Evolutionary conservation across 2,329 filamentous ascomycete genomes (phyloP), one percentile per base, ranked within the genome.

Genomic region (Xylaria sp.): DNA sequence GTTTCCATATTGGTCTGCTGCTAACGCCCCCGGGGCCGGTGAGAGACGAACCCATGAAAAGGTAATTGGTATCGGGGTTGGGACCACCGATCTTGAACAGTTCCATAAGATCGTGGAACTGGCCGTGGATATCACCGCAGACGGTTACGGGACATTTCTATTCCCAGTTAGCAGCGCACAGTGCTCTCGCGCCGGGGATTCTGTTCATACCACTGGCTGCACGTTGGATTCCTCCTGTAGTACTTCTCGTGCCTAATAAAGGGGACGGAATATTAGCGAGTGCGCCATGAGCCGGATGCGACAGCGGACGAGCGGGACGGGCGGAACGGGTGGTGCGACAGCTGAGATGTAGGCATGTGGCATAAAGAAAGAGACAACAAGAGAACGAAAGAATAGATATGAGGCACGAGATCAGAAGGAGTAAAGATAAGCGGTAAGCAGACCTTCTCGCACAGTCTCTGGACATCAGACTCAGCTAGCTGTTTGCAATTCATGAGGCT

Each of bases 31-130:
- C 39, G 47, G 34, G 35, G 48, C 18, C 42, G 55, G 11, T 23
- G 37, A 10, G 54, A 30, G 30, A 66, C 86, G 73, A 79, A 94
- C 91, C 92, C 92, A 99, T 97, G 80, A 97, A 97, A 67, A 97
- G 88, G 78, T 97, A 97, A 81, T 97, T 97, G 73, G 94, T 97
- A 77, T 99, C 94, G 67, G 94, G 94, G 74, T 96, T 97, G 62
- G 92, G 92, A 57, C 94, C 94, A 69, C 94, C 94, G 76, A 99
- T 97, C 80, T 96, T 95, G 84, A 99, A 99, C 57, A 99, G 86
- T 79, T 99, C 94, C 92, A 99, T 97, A 76, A 99, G 79, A 74
- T 99, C 94, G 77, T 97, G 93, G 76, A 97, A 97, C 78, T 99
- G 94, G 67, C 94, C 94, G 77, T 99, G 94, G 74, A 99, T 99